Base-by-base conservation (phyloP, 73 alveolate genomes). In the Paramecium tetraurelia region DNA sequence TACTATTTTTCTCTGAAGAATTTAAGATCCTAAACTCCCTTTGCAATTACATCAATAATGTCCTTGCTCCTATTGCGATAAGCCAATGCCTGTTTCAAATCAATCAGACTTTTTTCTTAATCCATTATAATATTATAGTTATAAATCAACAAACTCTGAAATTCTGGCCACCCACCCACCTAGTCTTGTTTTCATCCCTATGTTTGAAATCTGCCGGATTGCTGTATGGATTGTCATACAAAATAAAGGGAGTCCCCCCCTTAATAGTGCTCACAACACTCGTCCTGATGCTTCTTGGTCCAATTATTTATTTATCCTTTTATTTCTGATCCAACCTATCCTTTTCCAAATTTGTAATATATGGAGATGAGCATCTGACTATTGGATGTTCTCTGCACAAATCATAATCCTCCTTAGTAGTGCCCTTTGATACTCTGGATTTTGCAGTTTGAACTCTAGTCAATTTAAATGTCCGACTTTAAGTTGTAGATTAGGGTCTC, bases 361-460 rank as follows among this genome's bases (percentile, higher is more conserved):
- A 80, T n/a, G 90, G 90, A 38, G 90, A 80, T 31, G 90, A 80
- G 6, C 90, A 80, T 80, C 90, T 41, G 11, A 80, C 90, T 5
- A 80, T 80, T 31, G 90, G 90, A 31, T 80, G 46, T 8, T 43
- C 57, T 10, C 90, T 40, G 16, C 90, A 80, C 21, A 31, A 59
- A 44, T 80, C 90, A 44, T 80, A 80, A 44, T 48, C 90, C 24
- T 33, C 63, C 7, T 31, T 48, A 2, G 53, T 24, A 2, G 76
- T 33, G 31, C 84, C 84, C 31, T 80, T 72, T 1, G 86, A 80
- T 43, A 80, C 72, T 80, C 90, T 80, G 8, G 72, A 40, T 9
- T 80, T 80, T 14, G 90, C 70, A 10, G 90, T 80, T 80, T 11
- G 16, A 22, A 80, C 90, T 80, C 90, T 80, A 9, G 90, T 80